Conservation (phyloP, 108 stramenopile species). For the Bacterosira constricta region DNA sequence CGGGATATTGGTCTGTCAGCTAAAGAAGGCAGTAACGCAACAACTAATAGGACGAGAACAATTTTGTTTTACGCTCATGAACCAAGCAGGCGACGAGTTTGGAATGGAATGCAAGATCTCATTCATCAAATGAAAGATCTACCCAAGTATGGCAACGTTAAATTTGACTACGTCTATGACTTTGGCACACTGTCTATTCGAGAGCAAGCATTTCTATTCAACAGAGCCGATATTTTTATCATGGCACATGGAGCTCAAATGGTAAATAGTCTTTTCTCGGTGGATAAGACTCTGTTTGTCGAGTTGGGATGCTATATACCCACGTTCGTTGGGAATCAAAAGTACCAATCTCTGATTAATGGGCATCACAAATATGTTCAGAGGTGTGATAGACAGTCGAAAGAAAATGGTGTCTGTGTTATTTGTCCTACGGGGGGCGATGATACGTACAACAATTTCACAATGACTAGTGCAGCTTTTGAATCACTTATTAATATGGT, state of each 20-base stretch:
- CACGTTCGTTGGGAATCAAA: background rate
- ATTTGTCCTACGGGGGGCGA: too few species aligned
- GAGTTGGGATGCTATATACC: slow-evolving; percentile 4
- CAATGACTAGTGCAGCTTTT: too few species aligned
- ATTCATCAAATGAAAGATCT: background rate
- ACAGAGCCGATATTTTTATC: background rate
- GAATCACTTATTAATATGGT: too few species aligned
- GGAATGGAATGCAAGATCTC: slow-evolving; percentile 11
- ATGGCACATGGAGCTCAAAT: slow-evolving; percentile 24
- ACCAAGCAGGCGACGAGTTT: slow-evolving; percentile 7
- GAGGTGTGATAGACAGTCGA: too few species aligned
- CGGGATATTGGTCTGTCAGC: background rate
- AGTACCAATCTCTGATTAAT: background rate
- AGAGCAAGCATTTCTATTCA: slow-evolving; percentile 19
- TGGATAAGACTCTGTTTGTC: slow-evolving; percentile 8
- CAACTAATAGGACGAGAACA: background rate
- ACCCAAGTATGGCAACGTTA: background rate
- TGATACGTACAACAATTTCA: too few species aligned
- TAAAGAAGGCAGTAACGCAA: background rate
- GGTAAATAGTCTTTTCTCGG: slow-evolving; percentile 9
- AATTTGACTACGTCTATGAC: background rate
- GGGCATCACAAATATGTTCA: background rate
- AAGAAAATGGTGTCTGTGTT: too few species aligned
- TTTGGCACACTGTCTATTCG: slow-evolving; percentile 4
- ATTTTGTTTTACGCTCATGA: slow-evolving; percentile 22